phyloP scores from a whole-genome alignment of 1,284 basidiomycete genomes.

The Puccinia triticina region DNA sequence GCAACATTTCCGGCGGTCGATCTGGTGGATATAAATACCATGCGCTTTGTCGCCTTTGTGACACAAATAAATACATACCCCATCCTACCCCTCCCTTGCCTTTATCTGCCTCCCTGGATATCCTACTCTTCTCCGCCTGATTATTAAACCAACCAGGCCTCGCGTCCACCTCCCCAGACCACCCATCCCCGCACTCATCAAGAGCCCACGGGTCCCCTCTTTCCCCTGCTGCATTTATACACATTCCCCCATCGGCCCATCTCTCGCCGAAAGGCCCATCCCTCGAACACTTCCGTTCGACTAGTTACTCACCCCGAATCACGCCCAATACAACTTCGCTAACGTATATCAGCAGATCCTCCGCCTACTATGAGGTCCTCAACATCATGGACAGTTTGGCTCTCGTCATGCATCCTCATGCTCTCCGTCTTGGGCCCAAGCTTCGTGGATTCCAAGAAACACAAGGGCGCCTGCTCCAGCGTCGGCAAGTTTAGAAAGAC shows the following conservation, averaged over 20 bases:
- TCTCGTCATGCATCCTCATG: slow-evolving; percentile 11
- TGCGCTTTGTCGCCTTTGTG: too few relatives aligned
- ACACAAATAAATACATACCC: too few relatives aligned
- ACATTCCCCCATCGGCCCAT: background rate
- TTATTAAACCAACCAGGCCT: too few relatives aligned
- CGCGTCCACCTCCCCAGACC: background rate
- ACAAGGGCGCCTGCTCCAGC: background rate
- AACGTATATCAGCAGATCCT: background rate
- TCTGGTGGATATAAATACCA: too few relatives aligned
- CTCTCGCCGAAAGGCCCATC: background rate
- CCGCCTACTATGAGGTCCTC: background rate
- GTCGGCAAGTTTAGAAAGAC: background rate
- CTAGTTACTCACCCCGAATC: background rate
- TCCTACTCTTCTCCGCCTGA: background rate
- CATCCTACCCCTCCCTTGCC: background rate
- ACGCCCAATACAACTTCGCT: background rate
- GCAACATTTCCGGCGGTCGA: too few relatives aligned
- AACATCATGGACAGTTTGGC: slow-evolving; percentile 7
- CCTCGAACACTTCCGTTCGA: background rate
- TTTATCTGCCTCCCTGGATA: background rate
- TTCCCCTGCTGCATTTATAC: background rate
- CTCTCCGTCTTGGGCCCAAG: background rate
- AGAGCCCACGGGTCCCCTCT: background rate
- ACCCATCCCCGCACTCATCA: background rate
- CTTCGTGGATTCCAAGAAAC: background rate